phyloP scores from a whole-genome alignment of 2,329 filamentous ascomycete species.

The Claviceps quebecensis region DNA sequence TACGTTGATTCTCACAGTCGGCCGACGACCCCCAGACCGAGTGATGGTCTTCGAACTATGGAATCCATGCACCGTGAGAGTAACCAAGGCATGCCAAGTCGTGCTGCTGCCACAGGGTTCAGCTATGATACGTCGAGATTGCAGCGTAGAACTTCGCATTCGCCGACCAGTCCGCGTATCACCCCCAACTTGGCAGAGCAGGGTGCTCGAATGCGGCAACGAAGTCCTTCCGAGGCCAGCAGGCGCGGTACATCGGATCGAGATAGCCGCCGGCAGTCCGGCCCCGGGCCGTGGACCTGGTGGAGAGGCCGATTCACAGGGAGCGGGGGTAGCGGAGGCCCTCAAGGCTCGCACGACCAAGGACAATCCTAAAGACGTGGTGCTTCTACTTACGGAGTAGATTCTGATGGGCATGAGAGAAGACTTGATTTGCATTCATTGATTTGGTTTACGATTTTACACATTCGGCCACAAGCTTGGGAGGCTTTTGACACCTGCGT shows the following conservation, averaged over 20 bases:
- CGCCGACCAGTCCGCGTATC: slow-evolving; percentile 22
- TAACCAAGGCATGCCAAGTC: slow-evolving; percentile 13
- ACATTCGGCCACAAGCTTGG: not conserved
- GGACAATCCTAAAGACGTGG: slow-evolving; percentile 13
- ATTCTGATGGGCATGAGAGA: not conserved
- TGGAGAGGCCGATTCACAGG: slow-evolving; percentile 23
- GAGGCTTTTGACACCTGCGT: too few species aligned
- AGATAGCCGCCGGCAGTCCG: slow-evolving; percentile 18
- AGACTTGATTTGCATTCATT: not conserved
- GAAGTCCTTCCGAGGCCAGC: slow-evolving; percentile 24
- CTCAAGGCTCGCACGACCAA: slow-evolving; percentile 16
- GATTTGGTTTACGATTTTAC: not conserved
- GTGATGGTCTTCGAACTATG: slow-evolving; percentile 18
- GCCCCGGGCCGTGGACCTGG: slow-evolving; percentile 28
- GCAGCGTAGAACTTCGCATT: slow-evolving; percentile 24
- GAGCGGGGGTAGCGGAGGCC: slow-evolving; percentile 14
- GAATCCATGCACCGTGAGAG: slow-evolving; percentile 14
- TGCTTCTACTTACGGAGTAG: not conserved
- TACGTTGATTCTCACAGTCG: slow-evolving; percentile 14
- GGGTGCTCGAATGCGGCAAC: slow-evolving; percentile 21
- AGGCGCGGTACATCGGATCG: slow-evolving; percentile 16
- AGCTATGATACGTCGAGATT: slow-evolving; percentile 20
- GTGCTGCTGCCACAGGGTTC: slow-evolving; percentile 12
- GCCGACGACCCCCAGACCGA: slow-evolving; percentile 14
- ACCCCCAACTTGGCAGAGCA: slow-evolving; percentile 15